A percentile compares a stretch with the other conserved stretches of the same genome.
phyloP scores from a whole-genome alignment of 331 rosid genomes.

The Acacia pycnantha region DNA sequence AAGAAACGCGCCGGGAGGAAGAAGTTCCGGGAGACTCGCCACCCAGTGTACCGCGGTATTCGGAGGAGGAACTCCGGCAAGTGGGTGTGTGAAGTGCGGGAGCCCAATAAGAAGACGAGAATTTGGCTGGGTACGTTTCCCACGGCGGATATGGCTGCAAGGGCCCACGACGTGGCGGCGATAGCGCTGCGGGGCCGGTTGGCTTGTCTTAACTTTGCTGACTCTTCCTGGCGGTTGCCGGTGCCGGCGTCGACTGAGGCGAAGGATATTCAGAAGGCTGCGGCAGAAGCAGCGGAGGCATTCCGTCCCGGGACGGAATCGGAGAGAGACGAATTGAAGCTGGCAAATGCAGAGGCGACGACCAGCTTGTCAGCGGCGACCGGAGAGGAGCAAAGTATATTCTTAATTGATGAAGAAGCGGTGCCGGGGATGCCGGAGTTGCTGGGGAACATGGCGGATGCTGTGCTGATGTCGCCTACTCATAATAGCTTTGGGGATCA shows the following conservation, averaged over 20 bases:
- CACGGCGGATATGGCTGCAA: constrained; percentile 88
- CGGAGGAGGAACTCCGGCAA: constrained; percentile 73
- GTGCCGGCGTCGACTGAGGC: constrained; percentile 54
- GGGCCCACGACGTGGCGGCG: constrained; percentile 96
- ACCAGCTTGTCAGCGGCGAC: background rate
- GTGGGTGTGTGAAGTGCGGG: constrained; percentile 92
- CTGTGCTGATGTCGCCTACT: too few relatives aligned
- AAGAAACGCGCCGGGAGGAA: constrained; percentile 92
- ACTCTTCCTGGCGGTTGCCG: constrained; percentile 58
- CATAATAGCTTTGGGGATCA: too few relatives aligned
- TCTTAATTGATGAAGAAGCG: background rate
- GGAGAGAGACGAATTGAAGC: constrained; percentile 7
- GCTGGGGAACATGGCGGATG: too few relatives aligned
- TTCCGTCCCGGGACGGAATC: constrained; percentile 48
- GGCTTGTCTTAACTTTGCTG: constrained; percentile 81
- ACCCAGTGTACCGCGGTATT: constrained; percentile 79
- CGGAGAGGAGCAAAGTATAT: background rate
- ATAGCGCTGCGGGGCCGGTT: constrained; percentile 59
- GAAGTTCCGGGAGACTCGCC: constrained; percentile 92
- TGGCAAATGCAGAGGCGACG: background rate
- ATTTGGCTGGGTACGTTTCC: constrained; percentile 94
- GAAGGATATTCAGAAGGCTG: constrained; percentile 79
- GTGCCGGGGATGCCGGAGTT: too few relatives aligned
- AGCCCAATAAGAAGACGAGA: constrained; percentile 82
- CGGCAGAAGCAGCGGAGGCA: constrained; percentile 75